phyloP scores from a whole-genome alignment of 352 stramenopile species.

The Halophytophthora polymorphica region DNA sequence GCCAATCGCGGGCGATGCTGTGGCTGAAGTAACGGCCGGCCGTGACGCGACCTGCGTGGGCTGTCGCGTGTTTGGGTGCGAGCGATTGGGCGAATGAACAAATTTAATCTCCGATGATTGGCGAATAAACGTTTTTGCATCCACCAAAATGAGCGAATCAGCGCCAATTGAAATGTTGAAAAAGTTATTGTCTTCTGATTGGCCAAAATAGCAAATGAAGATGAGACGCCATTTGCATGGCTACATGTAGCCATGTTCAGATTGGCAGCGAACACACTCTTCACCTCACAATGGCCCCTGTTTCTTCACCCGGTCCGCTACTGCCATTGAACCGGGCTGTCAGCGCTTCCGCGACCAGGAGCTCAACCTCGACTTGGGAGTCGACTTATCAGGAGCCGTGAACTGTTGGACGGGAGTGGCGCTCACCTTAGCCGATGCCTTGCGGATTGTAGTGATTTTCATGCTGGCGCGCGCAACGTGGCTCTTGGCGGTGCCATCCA shows the following conservation, averaged over 20 bases:
- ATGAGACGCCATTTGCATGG: not conserved
- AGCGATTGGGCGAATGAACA: not conserved
- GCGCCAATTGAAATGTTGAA: too few relatives aligned
- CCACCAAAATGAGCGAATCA: too few relatives aligned
- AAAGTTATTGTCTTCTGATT: not conserved
- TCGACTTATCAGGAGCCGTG: not conserved
- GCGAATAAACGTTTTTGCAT: too few relatives aligned
- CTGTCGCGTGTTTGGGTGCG: not conserved
- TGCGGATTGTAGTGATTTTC: constrained; percentile 5
- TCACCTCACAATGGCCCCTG: too few relatives aligned
- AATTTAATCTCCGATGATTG: too few relatives aligned
- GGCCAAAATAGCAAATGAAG: not conserved
- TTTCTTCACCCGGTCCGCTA: too few relatives aligned
- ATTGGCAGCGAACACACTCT: too few relatives aligned
- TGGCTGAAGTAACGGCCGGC: not conserved
- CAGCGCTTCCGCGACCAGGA: constrained; percentile 12
- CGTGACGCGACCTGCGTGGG: too few relatives aligned
- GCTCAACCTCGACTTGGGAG: constrained; percentile 2
- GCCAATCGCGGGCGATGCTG: not conserved
- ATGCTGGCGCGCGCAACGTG: constrained; percentile 10
- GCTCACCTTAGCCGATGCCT: constrained; percentile 13
- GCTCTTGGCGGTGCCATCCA: constrained; percentile 10
- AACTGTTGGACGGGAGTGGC: constrained; percentile 17
- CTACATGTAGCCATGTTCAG: too few relatives aligned
- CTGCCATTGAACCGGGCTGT: too few relatives aligned